Evolutionary conservation across 2,329 filamentous ascomycete species (phyloP), one percentile per base, ranked within the genome.

Genomic region (Aspergillus sp.): DNA sequence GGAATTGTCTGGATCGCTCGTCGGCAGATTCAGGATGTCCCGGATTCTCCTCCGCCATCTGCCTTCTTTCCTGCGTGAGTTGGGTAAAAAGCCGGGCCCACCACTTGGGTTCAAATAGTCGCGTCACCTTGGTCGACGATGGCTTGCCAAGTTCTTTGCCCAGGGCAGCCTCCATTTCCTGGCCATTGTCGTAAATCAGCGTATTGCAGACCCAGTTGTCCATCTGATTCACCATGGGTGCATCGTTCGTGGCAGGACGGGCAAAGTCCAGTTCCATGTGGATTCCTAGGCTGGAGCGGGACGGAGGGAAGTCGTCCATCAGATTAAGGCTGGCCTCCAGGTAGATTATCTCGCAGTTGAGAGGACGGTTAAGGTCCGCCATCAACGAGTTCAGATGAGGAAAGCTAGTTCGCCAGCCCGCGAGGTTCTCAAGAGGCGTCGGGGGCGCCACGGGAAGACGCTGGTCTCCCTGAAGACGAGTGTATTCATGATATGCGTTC

Each of bases 131-230:
- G n/a, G 77, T 75, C 4, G 73, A 71, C 26, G 70, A 64, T n/a
- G 74, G 67, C 55, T 69, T 72, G 18, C 63, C 63, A n/a, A 77
- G 67, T 29, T 74, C 69, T 29, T 77, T 71, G 31, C 74, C 67
- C 36, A 42, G 3, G 7, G 64, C 70, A 51, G 73, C 69, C 55
- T 66, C 58, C 26, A 75, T 58, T 22, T 66, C 69, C 26, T 69
- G 67, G 1, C 76, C 71, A 24, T 75, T 67, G 46, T 77, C 71
- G 46, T 80, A 80, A 45, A 80, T 73, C 49, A 73, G 72, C 1
- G 78, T 80, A 49, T 68, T 73, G 61, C 75, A 80, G 5, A 69
- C 70, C 79, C 79, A 81, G 45, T 74, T 70, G n/a, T 75, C 71
- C 71, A 76, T 74, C 36, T 76, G 69, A 31, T 67, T 69, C 49